Percentiles rank a stretch among this genome's conserved stretches.
These are phyloP conservation scores for Pseudogymnoascus sp. DNA, from an alignment of 2,329 filamentous ascomycete genomes.

Conservation along the genomic window DNA sequence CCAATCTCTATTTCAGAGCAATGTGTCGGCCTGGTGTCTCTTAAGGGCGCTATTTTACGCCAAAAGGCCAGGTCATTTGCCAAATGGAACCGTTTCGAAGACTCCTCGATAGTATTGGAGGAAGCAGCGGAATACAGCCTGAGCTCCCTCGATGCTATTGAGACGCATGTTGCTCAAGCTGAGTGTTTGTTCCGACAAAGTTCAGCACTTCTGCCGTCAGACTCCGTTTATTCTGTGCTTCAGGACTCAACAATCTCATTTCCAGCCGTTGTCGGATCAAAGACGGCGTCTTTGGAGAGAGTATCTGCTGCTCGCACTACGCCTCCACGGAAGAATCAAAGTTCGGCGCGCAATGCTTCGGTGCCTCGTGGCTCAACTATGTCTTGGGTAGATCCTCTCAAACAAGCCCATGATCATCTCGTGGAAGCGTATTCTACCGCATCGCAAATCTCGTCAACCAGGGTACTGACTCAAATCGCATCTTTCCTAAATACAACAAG, in stretches of 20 bases:
- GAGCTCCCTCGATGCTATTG: slow-evolving; percentile 35
- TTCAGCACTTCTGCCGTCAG: slow-evolving; percentile 63
- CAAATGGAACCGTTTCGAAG: slow-evolving; percentile 39
- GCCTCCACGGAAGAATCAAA: slow-evolving; percentile 18
- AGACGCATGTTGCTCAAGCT: slow-evolving; percentile 56
- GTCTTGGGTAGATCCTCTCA: slow-evolving; percentile 51
- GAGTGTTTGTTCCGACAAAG: slow-evolving; percentile 62
- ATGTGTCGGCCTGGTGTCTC: slow-evolving; percentile 31
- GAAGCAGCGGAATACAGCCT: slow-evolving; percentile 40
- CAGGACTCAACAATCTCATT: slow-evolving; percentile 90
- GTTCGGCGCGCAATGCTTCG: not conserved
- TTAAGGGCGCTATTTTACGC: slow-evolving; percentile 43
- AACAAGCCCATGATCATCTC: slow-evolving; percentile 59
- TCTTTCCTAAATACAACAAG: slow-evolving; percentile 57
- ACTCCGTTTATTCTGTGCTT: slow-evolving; percentile 81
- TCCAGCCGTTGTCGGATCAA: slow-evolving; percentile 50
- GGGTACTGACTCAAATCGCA: slow-evolving; percentile 55
- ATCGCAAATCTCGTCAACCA: slow-evolving; percentile 45
- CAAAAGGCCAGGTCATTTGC: slow-evolving; percentile 44
- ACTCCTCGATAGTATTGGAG: slow-evolving; percentile 50
- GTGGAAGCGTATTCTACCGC: slow-evolving; percentile 50
- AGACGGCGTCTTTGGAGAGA: slow-evolving; percentile 19
- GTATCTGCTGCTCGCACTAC: slow-evolving; percentile 18
- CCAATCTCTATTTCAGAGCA: slow-evolving; percentile 22
- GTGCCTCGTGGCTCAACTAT: not conserved